These are phyloP conservation scores for Talaromyces verruculosus DNA, from an alignment of 2,329 filamentous ascomycete genomes.

Conservation along the genomic window DNA sequence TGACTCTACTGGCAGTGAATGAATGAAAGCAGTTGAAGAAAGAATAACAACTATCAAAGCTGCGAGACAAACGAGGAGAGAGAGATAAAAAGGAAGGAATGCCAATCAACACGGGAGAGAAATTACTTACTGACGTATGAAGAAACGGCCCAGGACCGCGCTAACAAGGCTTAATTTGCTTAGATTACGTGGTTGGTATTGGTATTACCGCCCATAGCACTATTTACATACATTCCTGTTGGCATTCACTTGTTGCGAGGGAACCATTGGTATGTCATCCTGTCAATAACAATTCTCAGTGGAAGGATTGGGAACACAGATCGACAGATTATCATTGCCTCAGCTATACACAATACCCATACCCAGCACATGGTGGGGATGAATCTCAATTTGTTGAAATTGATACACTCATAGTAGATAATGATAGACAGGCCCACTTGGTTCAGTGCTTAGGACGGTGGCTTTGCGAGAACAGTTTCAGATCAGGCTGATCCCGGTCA, in stretches of 20 bases:
- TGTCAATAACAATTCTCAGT: background rate
- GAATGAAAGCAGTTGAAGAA: background rate
- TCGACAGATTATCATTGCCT: background rate
- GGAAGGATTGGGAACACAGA: background rate
- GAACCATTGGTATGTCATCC: background rate
- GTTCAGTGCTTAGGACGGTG: background rate
- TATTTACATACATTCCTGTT: background rate
- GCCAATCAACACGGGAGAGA: background rate
- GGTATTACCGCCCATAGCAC: background rate
- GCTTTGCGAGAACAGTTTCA: constrained; percentile 1
- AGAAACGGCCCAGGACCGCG: constrained; percentile 5
- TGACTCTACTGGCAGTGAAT: background rate
- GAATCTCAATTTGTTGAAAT: background rate
- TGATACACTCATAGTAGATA: background rate
- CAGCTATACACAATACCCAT: background rate
- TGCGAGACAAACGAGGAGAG: background rate
- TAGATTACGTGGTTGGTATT: constrained; percentile 4
- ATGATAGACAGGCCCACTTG: constrained; percentile 5
- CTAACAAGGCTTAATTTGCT: constrained; percentile 1
- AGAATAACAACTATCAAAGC: background rate
- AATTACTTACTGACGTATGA: constrained; percentile 6
- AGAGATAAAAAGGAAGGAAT: background rate
- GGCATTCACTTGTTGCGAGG: background rate
- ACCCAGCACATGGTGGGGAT: background rate
- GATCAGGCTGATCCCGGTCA: background rate